Percentiles rank a stretch among this genome's conserved stretches.
phyloP scores from a whole-genome alignment of 768 basidiomycete genomes.

The Macrolepiota dolichaula region DNA sequence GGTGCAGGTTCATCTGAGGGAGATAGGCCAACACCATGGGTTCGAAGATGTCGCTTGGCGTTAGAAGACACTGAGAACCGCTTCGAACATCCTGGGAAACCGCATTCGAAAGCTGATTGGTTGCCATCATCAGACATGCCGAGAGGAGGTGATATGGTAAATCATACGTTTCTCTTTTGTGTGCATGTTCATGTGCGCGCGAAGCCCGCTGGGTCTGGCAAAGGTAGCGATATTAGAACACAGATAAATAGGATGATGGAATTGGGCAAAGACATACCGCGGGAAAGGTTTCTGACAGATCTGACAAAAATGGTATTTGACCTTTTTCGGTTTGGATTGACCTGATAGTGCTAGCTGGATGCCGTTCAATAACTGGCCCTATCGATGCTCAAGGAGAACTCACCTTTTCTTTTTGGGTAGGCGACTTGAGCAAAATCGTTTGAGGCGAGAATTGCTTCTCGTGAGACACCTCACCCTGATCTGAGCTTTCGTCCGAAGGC shows the following conservation, averaged over 20 bases:
- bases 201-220: constrained; percentile 29
- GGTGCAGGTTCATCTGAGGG: constrained; percentile 16
- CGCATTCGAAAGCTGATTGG: constrained; percentile 35
- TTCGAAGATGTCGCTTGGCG: constrained; percentile 61
- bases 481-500: neutral
- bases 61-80: constrained; percentile 64
- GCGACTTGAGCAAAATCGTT: neutral
- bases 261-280: constrained; percentile 17
- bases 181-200: constrained; percentile 33
- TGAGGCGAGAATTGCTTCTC: neutral
- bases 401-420: neutral
- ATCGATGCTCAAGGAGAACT: neutral
- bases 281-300: constrained; percentile 32
- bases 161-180: constrained; percentile 28
- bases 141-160: neutral
- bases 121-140: neutral
- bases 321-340: constrained; percentile 26
- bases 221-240: neutral
- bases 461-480: neutral
- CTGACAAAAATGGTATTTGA: constrained; percentile 30
- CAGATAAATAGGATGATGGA: neutral
- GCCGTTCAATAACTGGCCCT: neutral
- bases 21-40: constrained; percentile 45
- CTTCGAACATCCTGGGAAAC: constrained; percentile 47
- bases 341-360: constrained; percentile 6